Conservation (phyloP, 495 filamentous ascomycete species). For the Hyaloscypha hepaticicola region DNA sequence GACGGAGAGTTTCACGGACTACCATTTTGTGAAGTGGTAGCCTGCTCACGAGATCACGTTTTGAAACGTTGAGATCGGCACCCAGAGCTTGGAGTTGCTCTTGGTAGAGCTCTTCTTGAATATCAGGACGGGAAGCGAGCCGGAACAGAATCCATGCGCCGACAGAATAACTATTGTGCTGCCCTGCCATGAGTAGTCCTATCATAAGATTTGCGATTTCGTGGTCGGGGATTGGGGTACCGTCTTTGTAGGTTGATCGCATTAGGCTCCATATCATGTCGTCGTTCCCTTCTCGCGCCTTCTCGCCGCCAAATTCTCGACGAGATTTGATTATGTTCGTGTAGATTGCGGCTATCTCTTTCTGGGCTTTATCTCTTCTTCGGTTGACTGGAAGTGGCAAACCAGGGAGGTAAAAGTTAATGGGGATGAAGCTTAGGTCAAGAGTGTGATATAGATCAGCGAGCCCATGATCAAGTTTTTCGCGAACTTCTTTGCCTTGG, state of each 20-base stretch:
- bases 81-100: constrained; percentile 68
- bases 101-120: constrained; percentile 71
- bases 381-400: constrained; percentile 78
- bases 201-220: constrained; percentile 91
- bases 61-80: constrained; percentile 60
- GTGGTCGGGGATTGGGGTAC: constrained; percentile 64
- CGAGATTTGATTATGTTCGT: constrained; percentile 70
- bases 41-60: constrained; percentile 59
- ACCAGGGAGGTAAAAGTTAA: constrained; percentile 78
- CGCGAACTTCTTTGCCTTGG: constrained; percentile 76
- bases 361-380: constrained; percentile 70
- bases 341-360: constrained; percentile 71
- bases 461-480: constrained; percentile 68
- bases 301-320: constrained; percentile 38
- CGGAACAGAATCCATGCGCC: constrained; percentile 78
- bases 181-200: constrained; percentile 81
- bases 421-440: constrained; percentile 75
- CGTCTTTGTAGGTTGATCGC: constrained; percentile 73
- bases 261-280: constrained; percentile 87
- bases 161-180: constrained; percentile 73
- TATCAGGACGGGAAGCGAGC: constrained; percentile 66
- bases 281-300: constrained; percentile 37
- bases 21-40: constrained; percentile 63
- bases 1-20: constrained; percentile 11
- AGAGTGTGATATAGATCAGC: constrained; percentile 77